These are phyloP conservation scores for Isabelozyma pseudorhagii DNA, from an alignment of 805 yeast genomes.

Conservation along the genomic window DNA sequence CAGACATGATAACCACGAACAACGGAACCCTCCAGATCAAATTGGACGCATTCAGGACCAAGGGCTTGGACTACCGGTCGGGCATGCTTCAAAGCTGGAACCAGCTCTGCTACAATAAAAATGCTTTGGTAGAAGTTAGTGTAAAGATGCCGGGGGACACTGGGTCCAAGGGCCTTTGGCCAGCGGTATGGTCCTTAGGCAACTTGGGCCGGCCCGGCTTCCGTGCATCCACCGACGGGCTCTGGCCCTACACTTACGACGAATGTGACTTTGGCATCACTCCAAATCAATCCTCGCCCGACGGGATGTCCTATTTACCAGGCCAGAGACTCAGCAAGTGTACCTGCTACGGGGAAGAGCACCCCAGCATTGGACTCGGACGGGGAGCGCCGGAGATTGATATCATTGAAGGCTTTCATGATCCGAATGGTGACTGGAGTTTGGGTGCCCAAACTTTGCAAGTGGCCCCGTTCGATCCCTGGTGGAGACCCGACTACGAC, in stretches of 20 bases:
- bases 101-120: constrained; percentile 29
- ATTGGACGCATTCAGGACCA: constrained; percentile 31
- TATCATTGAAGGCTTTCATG: constrained; percentile 16
- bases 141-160: constrained; percentile 30
- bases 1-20: constrained; percentile 33
- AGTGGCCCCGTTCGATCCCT: constrained; percentile 43
- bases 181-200: constrained; percentile 38
- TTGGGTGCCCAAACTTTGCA: constrained; percentile 35
- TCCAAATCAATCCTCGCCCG: constrained; percentile 36
- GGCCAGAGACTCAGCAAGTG: constrained; percentile 33
- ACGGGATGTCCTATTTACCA: constrained; percentile 37
- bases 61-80: constrained; percentile 27
- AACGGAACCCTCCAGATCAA: constrained; percentile 29
- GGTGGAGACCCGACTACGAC: constrained; percentile 41
- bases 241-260: constrained; percentile 39
- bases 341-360: constrained; percentile 33
- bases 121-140: constrained; percentile 25
- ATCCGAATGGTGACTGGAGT: constrained; percentile 10
- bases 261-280: constrained; percentile 36
- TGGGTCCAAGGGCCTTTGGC: constrained; percentile 33
- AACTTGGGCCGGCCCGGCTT: constrained; percentile 37
- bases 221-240: constrained; percentile 33
- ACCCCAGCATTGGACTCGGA: constrained; percentile 34
- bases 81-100: constrained; percentile 38
- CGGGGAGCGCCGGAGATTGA: constrained; percentile 36